Evolutionary conservation across 208 protist species (phyloP).

Genomic region (Trypanosoma congolense): DNA sequence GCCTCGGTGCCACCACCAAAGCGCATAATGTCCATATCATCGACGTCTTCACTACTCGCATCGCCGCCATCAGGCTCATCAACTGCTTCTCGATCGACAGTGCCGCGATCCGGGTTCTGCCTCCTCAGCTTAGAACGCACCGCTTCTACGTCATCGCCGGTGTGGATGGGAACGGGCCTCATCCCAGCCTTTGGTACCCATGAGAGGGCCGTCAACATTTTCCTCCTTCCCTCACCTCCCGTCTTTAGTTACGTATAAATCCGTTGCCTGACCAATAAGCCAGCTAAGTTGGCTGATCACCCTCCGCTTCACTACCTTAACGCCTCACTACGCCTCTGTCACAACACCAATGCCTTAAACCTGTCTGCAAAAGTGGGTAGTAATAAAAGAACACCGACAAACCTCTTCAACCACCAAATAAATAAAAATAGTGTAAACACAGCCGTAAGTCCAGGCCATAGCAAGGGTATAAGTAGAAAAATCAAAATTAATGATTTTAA

Average conservation of each 20-base stretch:
- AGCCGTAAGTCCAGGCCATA: no score
- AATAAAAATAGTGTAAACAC: no score
- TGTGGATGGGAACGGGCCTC: conserved; percentile 70
- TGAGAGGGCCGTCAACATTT: conserved; percentile 77
- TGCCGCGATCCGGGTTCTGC: conserved; percentile 58
- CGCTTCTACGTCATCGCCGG: conserved; percentile 67
- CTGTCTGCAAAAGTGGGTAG: no score
- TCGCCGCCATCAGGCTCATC: conserved; percentile 28
- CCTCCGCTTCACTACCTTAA: no score
- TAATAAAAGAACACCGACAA: no score
- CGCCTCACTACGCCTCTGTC: no score
- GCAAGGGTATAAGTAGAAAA: no score
- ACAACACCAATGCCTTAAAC: no score
- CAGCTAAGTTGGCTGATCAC: no score
- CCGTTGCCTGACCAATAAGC: no score
- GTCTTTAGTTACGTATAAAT: not conserved
- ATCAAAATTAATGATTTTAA: no score
- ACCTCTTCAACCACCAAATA: no score
- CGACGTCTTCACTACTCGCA: conserved; percentile 30
- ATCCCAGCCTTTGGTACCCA: conserved; percentile 86
- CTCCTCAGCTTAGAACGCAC: conserved; percentile 64
- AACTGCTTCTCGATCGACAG: conserved; percentile 28
- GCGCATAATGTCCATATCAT: conserved; percentile 41
- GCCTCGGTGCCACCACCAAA: conserved; percentile 65
- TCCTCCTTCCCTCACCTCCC: not conserved